phyloP scores from a whole-genome alignment of 306 rosid genomes.

The Acacia confusa region DNA sequence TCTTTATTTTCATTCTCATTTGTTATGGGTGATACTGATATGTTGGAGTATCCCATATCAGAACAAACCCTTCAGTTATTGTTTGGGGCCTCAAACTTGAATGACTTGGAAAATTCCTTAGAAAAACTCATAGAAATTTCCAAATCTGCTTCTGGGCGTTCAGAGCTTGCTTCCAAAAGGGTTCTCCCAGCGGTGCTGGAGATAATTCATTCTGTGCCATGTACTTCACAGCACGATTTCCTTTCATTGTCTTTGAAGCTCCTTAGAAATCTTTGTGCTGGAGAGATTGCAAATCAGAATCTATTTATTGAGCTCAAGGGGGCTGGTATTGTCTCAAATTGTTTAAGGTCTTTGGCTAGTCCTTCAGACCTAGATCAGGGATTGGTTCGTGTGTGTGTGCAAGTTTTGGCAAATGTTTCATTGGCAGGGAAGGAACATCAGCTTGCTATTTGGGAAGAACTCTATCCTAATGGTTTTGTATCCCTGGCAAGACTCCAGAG shows the following conservation, averaged over 20 bases:
- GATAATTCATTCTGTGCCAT: slow-evolving; percentile 31
- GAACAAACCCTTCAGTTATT: slow-evolving; percentile 39
- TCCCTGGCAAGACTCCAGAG: slow-evolving; percentile 46
- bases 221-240: slow-evolving; percentile 25
- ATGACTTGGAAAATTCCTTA: slow-evolving; percentile 40
- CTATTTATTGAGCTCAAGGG: slow-evolving; percentile 59
- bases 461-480: slow-evolving; percentile 47
- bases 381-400: slow-evolving; percentile 60
- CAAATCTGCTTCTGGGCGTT: slow-evolving; percentile 50
- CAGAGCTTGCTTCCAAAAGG: slow-evolving; percentile 44
- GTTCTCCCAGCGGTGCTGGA: slow-evolving; percentile 45
- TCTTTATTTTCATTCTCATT: slow-evolving; percentile 14
- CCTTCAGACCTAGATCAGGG: slow-evolving; percentile 38
- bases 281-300: slow-evolving; percentile 56
- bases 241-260: slow-evolving; percentile 54
- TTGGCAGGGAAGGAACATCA: slow-evolving; percentile 72
- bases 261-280: slow-evolving; percentile 71
- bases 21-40: slow-evolving; percentile 37
- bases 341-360: slow-evolving; percentile 43
- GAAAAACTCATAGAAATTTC: slow-evolving; percentile 47
- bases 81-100: slow-evolving; percentile 44
- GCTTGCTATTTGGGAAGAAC: slow-evolving; percentile 52
- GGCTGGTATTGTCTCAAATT: slow-evolving; percentile 35
- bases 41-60: slow-evolving; percentile 36
- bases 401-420: slow-evolving; percentile 75